phyloP scores from a whole-genome alignment of 495 filamentous ascomycete species.

The Coniosporium apollinis region DNA sequence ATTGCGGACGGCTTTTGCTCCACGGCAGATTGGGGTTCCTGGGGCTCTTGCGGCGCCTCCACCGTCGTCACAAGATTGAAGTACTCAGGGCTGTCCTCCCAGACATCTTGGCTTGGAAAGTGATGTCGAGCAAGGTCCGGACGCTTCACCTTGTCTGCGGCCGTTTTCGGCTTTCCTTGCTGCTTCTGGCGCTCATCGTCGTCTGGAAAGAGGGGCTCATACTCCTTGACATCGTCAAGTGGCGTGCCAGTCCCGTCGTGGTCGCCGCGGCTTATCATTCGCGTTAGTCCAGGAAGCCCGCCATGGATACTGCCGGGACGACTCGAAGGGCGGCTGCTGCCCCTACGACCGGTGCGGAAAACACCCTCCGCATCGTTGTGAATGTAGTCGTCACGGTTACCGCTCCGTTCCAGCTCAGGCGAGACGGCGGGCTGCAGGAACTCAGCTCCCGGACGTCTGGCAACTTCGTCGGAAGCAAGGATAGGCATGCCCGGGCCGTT shows the following conservation, averaged over 20 bases:
- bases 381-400: slow-evolving; percentile 41
- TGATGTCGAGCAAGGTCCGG: slow-evolving; percentile 45
- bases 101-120: slow-evolving; percentile 89
- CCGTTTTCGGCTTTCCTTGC: slow-evolving; percentile 33
- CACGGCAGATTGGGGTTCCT: slow-evolving; percentile 20
- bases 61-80: slow-evolving; percentile 72
- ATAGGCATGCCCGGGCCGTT: slow-evolving; percentile 53
- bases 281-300: slow-evolving; percentile 26
- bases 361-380: slow-evolving; percentile 20
- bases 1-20: slow-evolving; percentile 11
- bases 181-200: slow-evolving; percentile 40
- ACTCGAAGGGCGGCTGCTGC: slow-evolving; percentile 45
- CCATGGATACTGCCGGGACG: slow-evolving; percentile 48
- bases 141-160: slow-evolving; percentile 45
- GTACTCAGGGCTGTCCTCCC: slow-evolving; percentile 91
- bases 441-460: slow-evolving; percentile 51
- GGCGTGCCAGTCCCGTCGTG: slow-evolving; percentile 44
- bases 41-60: slow-evolving; percentile 52
- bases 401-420: slow-evolving; percentile 41
- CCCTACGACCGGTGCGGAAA: slow-evolving; percentile 18
- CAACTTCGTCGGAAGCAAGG: slow-evolving; percentile 78
- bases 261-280: slow-evolving; percentile 35
- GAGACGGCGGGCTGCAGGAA: slow-evolving; percentile 58
- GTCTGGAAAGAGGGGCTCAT: slow-evolving; percentile 88
- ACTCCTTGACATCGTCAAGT: slow-evolving; percentile 81